Evolutionary conservation across 73 alveolate genomes (phyloP).

Genomic region (Paramecium sexaurelia): DNA sequence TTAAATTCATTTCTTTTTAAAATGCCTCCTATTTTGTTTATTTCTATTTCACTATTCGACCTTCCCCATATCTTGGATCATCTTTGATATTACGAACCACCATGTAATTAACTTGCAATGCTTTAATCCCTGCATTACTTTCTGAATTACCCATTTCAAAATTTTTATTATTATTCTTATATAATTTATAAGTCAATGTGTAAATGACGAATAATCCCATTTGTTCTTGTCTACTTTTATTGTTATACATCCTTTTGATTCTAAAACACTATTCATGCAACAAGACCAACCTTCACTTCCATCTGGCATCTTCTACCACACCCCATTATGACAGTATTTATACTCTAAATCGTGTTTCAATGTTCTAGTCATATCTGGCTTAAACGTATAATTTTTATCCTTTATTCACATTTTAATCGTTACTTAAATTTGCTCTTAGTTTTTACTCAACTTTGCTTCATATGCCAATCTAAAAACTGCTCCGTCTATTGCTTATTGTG

Average conservation of each 20-base stretch:
- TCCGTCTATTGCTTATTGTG: constrained; percentile 60
- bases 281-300: constrained; percentile 49
- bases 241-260: constrained; percentile 22
- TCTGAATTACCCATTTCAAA: constrained; percentile 33
- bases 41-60: neutral
- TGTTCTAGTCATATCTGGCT: constrained; percentile 41
- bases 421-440: constrained; percentile 12
- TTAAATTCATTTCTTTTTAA: constrained; percentile 18
- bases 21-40: neutral
- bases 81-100: constrained; percentile 8
- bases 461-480: constrained; percentile 66
- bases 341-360: neutral
- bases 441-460: constrained; percentile 61
- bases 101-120: neutral
- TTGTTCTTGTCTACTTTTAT: constrained; percentile 21
- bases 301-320: constrained; percentile 39
- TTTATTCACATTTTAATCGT: neutral
- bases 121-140: constrained; percentile 29
- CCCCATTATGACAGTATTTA: constrained; percentile 40
- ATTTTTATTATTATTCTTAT: neutral
- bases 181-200: constrained; percentile 27
- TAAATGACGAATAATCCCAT: constrained; percentile 61
- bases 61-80: constrained; percentile 41
- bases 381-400: constrained; percentile 46
- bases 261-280: constrained; percentile 6